Base-by-base conservation (phyloP, 2,329 filamentous ascomycete species). In the Xylaria sp. region DNA sequence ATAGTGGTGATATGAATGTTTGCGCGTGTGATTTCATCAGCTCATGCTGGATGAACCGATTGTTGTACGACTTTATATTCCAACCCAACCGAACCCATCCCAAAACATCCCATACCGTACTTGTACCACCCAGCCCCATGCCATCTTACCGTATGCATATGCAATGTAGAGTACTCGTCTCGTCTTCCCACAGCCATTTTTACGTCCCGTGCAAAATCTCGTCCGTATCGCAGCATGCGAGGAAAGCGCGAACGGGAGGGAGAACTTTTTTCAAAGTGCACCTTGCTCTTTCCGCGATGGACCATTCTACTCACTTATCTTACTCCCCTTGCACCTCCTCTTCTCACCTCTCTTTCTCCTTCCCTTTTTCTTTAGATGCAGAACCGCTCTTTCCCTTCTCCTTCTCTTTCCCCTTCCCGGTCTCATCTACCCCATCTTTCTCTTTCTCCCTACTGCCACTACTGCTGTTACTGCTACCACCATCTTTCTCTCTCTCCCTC, bases 401-500 rank as follows among this genome's bases (percentile, higher is more conserved):
- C 23, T 39, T 39, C 15, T 61, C 41, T 15, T 65, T 64, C 20
- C 58, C 65, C 58, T 56, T 61, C 55, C 66, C 61, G 58, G 67
- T 71, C 37, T 72, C 66, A 46, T 41, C 48, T 23, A 56, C 56
- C 3, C 64, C 63, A 31, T 54, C 68, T 54, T 57, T 70, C 5
- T 69, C 59, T 62, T 65, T 71, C n/a, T 69, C 59, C 62, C 65
- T 70, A 15, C 7, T 15, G 50, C 31, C 4, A 34, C 25, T 9
- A 9, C 23, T 25, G 23, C 23, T 25, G 23, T 25, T 25, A 25
- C 23, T 25, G 23, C 23, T 25, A 25, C 23, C 23, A 1, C 23
- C 23, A 25, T 74, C 69, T 57, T 51, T 65, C 31, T 54, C 51
- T 28, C 23, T 65, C 51, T 75, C 73, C 12, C 69, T 63, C 56